Evolutionary conservation across 192 early-diverging fungal genomes (phyloP), one percentile per base, ranked within the genome.

Genomic region (Kickxella alabastrina): DNA sequence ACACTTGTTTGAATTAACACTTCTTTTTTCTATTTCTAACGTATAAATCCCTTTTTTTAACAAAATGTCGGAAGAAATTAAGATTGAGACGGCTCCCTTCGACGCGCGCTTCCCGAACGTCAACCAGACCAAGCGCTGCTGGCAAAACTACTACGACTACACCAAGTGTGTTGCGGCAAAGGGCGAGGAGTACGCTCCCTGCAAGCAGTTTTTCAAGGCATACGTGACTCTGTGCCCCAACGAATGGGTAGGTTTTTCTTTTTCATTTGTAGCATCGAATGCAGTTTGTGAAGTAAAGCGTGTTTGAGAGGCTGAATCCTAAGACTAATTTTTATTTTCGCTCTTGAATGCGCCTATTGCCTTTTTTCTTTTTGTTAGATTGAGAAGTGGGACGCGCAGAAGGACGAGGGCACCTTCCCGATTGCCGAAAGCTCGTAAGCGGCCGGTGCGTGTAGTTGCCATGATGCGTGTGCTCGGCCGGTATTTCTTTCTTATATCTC

Each of bases 91-190:
- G 25, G 54, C 47, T 25, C 45, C 49, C 31, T 79, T 79, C 41
- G 78, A 79, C 49, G 72, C 78, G 25, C 82, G 85, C 62, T 98
- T 98, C 86, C 95, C 95, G 59, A 98, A 98, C 88, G 86, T 85
- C 68, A 96, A 98, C 82, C 93, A 99, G 86, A 95, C 91, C 62
- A 94, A 92, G 85, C 87, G 90, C 87, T 99, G 96, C 86, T 95
- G 93, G 92, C 96, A 99, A 84, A 92, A 94, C 85, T 99, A 95
- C 78, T 85, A 86, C 49, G 96, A 99, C 78, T 95, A 90, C 75
- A 79, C 79, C 79, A 84, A 85, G 78, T 99, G 97, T 68, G 82
- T 93, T 28, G 79, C 82, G 41, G 89, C 87, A 58, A 93, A 92
- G 85, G 97, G 97, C 65, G 93, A 97, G 77, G 93, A 96, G 57